Evolutionary conservation across 441 rosid genomes (phyloP).

Genomic region (Melianthus villosus): DNA sequence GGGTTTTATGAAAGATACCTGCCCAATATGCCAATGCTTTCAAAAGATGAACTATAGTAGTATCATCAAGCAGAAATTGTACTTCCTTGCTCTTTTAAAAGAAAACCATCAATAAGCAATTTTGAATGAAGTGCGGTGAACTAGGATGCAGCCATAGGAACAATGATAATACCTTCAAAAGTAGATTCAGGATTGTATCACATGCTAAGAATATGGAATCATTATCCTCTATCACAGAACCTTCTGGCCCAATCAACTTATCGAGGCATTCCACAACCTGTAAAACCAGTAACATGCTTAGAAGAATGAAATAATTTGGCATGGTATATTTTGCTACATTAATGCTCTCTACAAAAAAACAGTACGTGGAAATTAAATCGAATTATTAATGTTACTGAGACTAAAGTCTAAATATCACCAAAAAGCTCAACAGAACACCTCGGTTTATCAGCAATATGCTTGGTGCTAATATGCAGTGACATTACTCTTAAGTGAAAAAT

Average conservation of each 20-base stretch:
- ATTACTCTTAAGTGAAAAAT: neutral
- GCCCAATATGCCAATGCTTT: constrained; percentile 57
- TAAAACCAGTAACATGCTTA: constrained; percentile 6
- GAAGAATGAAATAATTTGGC: neutral
- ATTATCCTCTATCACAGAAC: constrained; percentile 21
- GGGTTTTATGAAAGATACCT: constrained; percentile 26
- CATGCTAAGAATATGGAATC: constrained; percentile 61
- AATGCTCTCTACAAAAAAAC: too few relatives aligned
- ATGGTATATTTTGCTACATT: too few relatives aligned
- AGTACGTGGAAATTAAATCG: too few relatives aligned
- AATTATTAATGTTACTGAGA: too few relatives aligned
- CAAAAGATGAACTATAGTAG: constrained; percentile 31
- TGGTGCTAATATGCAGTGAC: neutral
- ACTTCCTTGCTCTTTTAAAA: constrained; percentile 35
- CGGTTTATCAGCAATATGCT: too few relatives aligned
- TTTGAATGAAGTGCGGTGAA: neutral
- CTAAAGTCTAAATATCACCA: too few relatives aligned
- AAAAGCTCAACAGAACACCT: too few relatives aligned
- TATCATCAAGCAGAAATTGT: constrained; percentile 25
- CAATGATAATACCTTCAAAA: constrained; percentile 45
- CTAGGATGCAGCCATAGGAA: constrained; percentile 5
- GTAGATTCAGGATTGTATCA: constrained; percentile 68
- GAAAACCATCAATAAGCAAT: constrained; percentile 3
- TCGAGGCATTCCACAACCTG: constrained; percentile 65
- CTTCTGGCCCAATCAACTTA: constrained; percentile 30